Evolutionary conservation across 2,329 filamentous ascomycete species (phyloP), one percentile per base, ranked within the genome.

Genomic region (Claviceps digitariae): DNA sequence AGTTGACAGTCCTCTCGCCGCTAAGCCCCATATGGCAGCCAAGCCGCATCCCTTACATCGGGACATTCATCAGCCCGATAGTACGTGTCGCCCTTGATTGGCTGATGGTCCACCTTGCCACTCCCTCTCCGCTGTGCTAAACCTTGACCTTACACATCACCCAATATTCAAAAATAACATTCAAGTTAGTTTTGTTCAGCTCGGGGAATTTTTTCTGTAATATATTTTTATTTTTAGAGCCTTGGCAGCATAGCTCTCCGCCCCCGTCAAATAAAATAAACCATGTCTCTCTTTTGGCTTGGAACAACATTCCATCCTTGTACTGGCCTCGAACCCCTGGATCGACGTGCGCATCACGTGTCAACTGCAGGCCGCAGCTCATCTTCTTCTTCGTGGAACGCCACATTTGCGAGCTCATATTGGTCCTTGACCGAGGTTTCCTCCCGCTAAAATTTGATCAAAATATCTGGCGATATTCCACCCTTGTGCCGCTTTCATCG

Each of bases 1-100:
- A n/a, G n/a, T n/a, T n/a, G n/a, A n/a, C n/a, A n/a, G 4, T 49
- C 36, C 38, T 27, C 2, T 43, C 13, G n/a, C 23, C 50, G 53
- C 67, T 69, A 69, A 52, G 29, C 66, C 56, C 1, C 40, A 61
- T 57, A 1, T 13, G 61, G 67, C 57, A 69, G 61, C 61, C 63
- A 61, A 64, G 65, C 54, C 57, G 56, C 64, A 67, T 51, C 27
- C 45, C 56, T 34, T 48, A 34, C 38, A 45, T 31, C 12, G 43
- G 23, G 21, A 3, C 43, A 31, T 29, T 52, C 23, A 31, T 47
- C 44, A 41, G 41, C 40, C 8, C 29, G 20, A 12, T 45, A 7
- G 50, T 38, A 29, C 21, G 12, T 27, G 20, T 21, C 17, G 31
- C 21, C 6, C 15, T 15, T 29, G 17, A 52, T 52, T 46, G 43